These are phyloP conservation scores for Metarhizium rileyi DNA, from an alignment of 2,329 filamentous ascomycete species.

Conservation along the genomic window DNA sequence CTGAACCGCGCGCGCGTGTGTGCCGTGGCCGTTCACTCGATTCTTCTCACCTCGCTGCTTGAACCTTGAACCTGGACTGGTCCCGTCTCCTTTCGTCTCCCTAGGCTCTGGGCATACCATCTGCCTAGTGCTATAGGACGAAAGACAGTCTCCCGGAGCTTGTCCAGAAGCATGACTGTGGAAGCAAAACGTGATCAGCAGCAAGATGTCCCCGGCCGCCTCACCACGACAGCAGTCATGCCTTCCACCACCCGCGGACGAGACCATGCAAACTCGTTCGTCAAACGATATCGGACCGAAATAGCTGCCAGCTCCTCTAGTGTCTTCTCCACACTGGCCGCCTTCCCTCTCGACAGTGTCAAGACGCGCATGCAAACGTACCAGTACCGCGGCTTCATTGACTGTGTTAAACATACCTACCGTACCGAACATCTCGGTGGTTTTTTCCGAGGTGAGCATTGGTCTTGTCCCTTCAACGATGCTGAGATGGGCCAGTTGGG, in stretches of 20 bases:
- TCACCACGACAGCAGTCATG: constrained; percentile 19
- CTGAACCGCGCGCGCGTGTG: constrained; percentile 8
- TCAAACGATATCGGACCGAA: constrained; percentile 72
- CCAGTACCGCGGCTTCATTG: constrained; percentile 62
- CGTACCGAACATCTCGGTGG: constrained; percentile 60
- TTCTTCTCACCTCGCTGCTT: not conserved
- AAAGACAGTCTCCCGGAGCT: not conserved
- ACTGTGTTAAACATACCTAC: constrained; percentile 70
- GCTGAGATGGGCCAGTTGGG: not conserved
- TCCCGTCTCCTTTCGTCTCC: not conserved
- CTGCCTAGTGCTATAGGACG: not conserved
- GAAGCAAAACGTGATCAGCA: constrained; percentile 23
- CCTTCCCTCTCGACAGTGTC: constrained; percentile 82
- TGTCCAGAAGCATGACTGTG: constrained; percentile 25
- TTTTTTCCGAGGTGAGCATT: constrained; percentile 65
- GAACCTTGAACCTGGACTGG: not conserved
- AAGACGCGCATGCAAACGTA: constrained; percentile 89
- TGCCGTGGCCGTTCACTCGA: constrained; percentile 5
- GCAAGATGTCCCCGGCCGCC: constrained; percentile 29
- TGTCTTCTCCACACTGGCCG: constrained; percentile 65
- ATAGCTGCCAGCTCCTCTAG: constrained; percentile 70
- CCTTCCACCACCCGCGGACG: constrained; percentile 14
- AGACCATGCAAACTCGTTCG: constrained; percentile 33
- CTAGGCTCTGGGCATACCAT: not conserved
- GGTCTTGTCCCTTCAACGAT: not conserved